Conservation (phyloP, 2,329 filamentous ascomycete genomes). For the Penicillium griseofulvum region DNA sequence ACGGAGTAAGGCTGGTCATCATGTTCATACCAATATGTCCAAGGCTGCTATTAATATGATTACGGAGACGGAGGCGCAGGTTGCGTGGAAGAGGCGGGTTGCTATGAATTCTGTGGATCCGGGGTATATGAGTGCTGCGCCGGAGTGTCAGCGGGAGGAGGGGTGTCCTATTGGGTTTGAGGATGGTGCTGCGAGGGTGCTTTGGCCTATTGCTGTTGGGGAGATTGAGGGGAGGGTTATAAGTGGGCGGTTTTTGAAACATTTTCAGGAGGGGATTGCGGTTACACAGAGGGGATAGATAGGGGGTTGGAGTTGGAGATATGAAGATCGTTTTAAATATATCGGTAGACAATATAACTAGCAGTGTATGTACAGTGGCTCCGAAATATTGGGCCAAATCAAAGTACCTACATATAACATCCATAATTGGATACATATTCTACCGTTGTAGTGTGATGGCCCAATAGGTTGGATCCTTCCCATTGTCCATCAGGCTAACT, state of each 20-base stretch:
- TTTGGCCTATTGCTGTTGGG: constrained; percentile 37
- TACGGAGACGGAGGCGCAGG: constrained; percentile 38
- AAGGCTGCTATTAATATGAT: constrained; percentile 46
- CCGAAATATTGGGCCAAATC: no score
- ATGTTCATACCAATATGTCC: constrained; percentile 44
- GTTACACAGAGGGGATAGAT: background rate
- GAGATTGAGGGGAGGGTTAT: constrained; percentile 14
- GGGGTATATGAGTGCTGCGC: constrained; percentile 40
- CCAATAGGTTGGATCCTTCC: background rate
- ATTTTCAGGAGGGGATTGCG: constrained; percentile 19
- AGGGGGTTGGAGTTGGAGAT: no score
- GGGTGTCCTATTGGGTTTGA: constrained; percentile 39
- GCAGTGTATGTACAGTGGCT: no score
- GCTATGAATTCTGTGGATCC: constrained; percentile 43
- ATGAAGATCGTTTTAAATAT: no score
- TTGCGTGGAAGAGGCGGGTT: constrained; percentile 31
- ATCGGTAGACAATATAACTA: no score
- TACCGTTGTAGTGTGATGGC: background rate
- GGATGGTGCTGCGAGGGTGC: constrained; percentile 37
- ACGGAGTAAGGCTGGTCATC: constrained; percentile 30
- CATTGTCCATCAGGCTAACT: no score
- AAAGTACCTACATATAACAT: no score
- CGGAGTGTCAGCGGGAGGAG: constrained; percentile 28
- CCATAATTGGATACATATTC: no score
- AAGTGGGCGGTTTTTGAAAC: constrained; percentile 24